Evolutionary conservation across 306 rosid genomes (phyloP), one percentile per base, ranked within the genome.

Genomic region (Sicyos baderoa): DNA sequence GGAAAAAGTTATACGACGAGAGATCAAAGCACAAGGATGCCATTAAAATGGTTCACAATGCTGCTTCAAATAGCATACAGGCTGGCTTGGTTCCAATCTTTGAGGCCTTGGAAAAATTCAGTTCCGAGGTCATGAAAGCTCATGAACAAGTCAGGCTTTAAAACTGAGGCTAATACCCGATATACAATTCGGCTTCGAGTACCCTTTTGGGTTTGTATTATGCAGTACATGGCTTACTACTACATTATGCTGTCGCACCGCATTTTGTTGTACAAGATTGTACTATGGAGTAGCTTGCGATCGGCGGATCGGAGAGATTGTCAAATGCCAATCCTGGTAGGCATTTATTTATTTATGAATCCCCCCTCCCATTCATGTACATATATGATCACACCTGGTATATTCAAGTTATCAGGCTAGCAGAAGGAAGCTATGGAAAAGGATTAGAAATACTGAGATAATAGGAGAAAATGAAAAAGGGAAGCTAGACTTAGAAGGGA

Each of bases 1-100:
- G 74, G 74, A 85, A 76, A 81, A 86, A 60, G 75, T 62, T 94
- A 78, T 77, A 90, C 9, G 96, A 90, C 75, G 99, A 90, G 83
- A 85, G 88, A 78, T 84, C 78, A 32, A 84, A 79, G 67, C 99
- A 94, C 66, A 86, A 85, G 77, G 90, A 90, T 76, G 88, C 97
- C 50, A 45, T 90, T 51, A 90, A 82, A 65, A 74, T 84, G 74
- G 91, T 88, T 67, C 86, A 82, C 11, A 85, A 78, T 56, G 87
- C 86, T 54, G 97, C 99, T 84, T 88, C 91, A 23, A 88, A 66
- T 71, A 88, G 95, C 75, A 76, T 90, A 74, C 86, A 88, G 54
- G 76, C 85, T 7, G 97, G 99, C 62, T 79, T 94, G 87, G 76
- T 91, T 77, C 99, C 99, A 56, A 94, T 94, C 49, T 90, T 94